Conservation (phyloP, 495 filamentous ascomycete species). For the Neurospora pannonica region DNA sequence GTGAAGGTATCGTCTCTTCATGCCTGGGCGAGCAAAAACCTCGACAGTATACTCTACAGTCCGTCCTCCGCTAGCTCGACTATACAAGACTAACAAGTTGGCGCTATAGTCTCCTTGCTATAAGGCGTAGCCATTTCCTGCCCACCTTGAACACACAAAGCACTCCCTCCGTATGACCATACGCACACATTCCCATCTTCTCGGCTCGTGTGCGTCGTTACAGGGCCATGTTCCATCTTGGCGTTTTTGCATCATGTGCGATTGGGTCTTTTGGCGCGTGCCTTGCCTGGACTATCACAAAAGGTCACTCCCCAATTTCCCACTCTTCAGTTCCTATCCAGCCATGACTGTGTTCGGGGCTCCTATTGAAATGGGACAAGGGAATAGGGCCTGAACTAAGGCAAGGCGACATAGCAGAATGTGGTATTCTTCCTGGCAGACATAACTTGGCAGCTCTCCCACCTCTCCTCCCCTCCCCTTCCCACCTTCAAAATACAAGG, state of each 20-base stretch:
- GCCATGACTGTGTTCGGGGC: neutral
- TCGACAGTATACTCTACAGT: neutral
- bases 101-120: neutral
- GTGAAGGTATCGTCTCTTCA: conserved; percentile 7
- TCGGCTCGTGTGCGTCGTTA: neutral
- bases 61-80: neutral
- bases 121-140: neutral
- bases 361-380: neutral
- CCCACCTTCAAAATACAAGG: neutral
- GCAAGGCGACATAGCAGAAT: neutral
- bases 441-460: neutral
- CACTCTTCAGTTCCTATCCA: neutral
- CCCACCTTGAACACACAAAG: neutral
- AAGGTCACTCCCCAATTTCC: neutral
- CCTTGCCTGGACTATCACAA: neutral
- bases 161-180: neutral
- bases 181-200: neutral
- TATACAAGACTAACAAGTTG: neutral
- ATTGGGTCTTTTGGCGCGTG: neutral
- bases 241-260: neutral
- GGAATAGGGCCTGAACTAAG: neutral
- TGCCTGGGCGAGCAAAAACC: neutral
- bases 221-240: neutral
- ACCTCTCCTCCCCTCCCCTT: neutral
- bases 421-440: neutral